Base-by-base conservation (phyloP, 371 early-diverging fungal species). In the Dentiscutata heterogama region DNA sequence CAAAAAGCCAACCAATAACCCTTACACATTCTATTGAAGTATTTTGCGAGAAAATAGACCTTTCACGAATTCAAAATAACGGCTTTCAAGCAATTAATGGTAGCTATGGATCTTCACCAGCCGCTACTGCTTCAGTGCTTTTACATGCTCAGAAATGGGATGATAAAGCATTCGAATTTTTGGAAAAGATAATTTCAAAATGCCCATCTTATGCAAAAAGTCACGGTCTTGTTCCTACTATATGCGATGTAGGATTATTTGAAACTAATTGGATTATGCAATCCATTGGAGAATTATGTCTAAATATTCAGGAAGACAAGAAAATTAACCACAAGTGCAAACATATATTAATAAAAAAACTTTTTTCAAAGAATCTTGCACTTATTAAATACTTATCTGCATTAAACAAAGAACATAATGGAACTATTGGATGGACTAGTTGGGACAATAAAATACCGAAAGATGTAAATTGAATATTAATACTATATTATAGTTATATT, bases 41-140 rank as follows among this genome's bases (percentile, higher is more conserved):
- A 16, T 67, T 79, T 53, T 22, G 27, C 16, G 35, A 63, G 2
- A 67, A 7, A 51, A 53, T 79, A 6, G 79, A 79, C 13, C 14
- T 67, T 27, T 67, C 79, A 13, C 10, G 29, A 14, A 8, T 42
- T 1, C 79, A 79, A 68, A 79, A 79, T 20, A 35, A 58, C 29
- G 68, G 54, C 0, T 79, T 79, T 25, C 79, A 79, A 67, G 79
- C 79, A 16, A 51, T 79, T 6, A 79, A 79, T 79, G 67, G 79
- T 1, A 67, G 79, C 46, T 79, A 79, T 39, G 58, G 58, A 58
- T 58, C 58, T 1, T 58, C 58, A 18, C 18, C 79, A 11, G 79
- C 79, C 0, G 79, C 79, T 20, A 79, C 67, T 51, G 79, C 79
- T 8, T 39, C 79, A 11, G 67, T 79, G 11, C 22, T 79, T 16